Evolutionary conservation across 352 stramenopile species (phyloP), one percentile per base, ranked within the genome.

Genomic region (Phytophthora cryptogea): DNA sequence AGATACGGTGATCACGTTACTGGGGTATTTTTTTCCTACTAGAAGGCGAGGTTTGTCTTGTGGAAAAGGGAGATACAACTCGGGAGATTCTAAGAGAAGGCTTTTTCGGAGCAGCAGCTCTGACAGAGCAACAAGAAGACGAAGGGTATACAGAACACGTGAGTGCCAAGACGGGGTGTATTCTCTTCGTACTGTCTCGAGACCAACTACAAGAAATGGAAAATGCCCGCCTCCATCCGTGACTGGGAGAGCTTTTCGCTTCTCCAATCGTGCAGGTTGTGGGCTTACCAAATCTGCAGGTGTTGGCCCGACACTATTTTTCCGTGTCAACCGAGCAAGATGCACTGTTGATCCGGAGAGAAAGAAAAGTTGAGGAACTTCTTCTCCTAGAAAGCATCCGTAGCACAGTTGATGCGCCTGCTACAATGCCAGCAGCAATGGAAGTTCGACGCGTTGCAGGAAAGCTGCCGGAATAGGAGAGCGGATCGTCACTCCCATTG

Each of bases 21-120:
- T 23, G 72, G 72, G 0, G 50, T 87, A 1, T 89, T 86, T 44
- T 86, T 44, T 79, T 87, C 26, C 49, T 84, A 4, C 54, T 87
- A 0, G 74, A 86, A 42, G 79, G 79, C 0, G 72, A 82, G 26
- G 62, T 89, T 0, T 73, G 60, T n/a, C 54, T 84, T 40, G 63
- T 74, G 28, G 53, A 45, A 0, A 43, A 66, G n/a, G 62, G 54
- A 5, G 56, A 54, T 9, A 17, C 55, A 23, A 55, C 65, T 11
- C 54, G 67, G 1, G 66, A 54, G 8, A 61, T 80, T 10, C 66
- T 63, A 11, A 57, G 62, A 6, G 72, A 70, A 8, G 63, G 72
- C 17, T 86, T 78, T 51, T 80, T 86, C 11, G 76, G 73, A 2
- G 75, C 70, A 11, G 74, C 74, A 2, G 63, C 69, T 14, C 59